Conservation (phyloP, 179 eudicot species). For the Patellifolia procumbens region DNA sequence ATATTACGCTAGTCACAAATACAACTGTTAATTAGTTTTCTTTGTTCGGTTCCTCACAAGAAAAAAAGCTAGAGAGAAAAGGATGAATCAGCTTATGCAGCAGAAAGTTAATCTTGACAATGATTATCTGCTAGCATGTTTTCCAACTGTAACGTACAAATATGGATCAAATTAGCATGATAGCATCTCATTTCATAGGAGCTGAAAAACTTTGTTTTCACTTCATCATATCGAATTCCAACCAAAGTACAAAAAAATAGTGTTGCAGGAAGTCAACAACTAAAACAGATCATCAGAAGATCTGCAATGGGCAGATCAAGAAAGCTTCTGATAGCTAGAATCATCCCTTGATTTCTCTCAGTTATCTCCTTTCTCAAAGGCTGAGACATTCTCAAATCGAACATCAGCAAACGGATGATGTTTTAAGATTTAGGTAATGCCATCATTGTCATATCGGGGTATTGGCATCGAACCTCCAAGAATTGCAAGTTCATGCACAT, state of each 20-base stretch:
- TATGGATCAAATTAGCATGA: no score
- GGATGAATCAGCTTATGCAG: not conserved
- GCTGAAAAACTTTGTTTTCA: not conserved
- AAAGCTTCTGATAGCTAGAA: not conserved
- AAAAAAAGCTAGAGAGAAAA: no score
- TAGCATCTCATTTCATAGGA: no score
- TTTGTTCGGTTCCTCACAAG: no score
- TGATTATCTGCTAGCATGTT: not conserved
- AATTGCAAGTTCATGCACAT: not conserved
- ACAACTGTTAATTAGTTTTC: no score
- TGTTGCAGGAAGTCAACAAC: not conserved
- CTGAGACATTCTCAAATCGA: constrained; percentile 2
- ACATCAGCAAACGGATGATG: not conserved
- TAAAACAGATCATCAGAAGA: not conserved
- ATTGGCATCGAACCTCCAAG: not conserved
- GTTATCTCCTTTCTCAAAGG: not conserved
- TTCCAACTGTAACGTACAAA: not conserved
- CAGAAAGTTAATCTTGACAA: not conserved
- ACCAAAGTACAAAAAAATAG: not conserved
- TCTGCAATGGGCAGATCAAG: not conserved
- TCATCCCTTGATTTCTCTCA: not conserved
- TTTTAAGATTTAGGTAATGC: constrained; percentile 8
- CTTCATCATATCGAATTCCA: not conserved
- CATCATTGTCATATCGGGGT: not conserved
- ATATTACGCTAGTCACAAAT: no score